Evolutionary conservation across 441 rosid species (phyloP), one percentile per base, ranked within the genome.

Genomic region (Francoa sonchifolia): DNA sequence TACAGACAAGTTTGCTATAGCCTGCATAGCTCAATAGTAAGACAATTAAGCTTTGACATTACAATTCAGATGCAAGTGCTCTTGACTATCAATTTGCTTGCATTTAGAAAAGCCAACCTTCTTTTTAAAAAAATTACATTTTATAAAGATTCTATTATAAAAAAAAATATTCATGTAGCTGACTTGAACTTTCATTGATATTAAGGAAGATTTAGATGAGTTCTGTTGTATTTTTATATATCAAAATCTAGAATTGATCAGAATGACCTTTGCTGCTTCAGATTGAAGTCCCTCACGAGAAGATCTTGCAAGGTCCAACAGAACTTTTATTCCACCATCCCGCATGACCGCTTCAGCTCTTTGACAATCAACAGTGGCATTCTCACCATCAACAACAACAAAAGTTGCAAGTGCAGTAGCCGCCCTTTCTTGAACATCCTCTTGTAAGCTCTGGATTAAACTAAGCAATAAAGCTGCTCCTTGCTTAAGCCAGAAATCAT

Each of bases 201-300:
- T n/a, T n/a, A n/a, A n/a, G n/a, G n/a, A n/a, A n/a, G n/a, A n/a
- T n/a, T n/a, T n/a, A n/a, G n/a, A n/a, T n/a, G n/a, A n/a, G n/a
- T n/a, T n/a, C n/a, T n/a, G n/a, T n/a, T n/a, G n/a, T n/a, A n/a
- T n/a, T n/a, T n/a, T n/a, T n/a, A n/a, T n/a, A n/a, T n/a, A n/a
- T n/a, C n/a, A n/a, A n/a, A n/a, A n/a, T n/a, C n/a, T n/a, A n/a
- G n/a, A n/a, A n/a, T n/a, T n/a, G n/a, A n/a, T n/a, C n/a, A n/a
- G n/a, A 25, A 14, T 42, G 33, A 84, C 94, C 89, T 89, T 89
- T 42, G 96, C 94, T 56, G 96, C 96, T 72, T 85, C 98, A 9
- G 96, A 74, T 53, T 89, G 96, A 57, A 89, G 76, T 37, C 96
- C 94, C 74, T 85, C 98, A 37, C 84, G 65, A 88, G 96, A 85